Percentiles rank a stretch among this genome's conserved stretches.
Conservation (phyloP, 129 eudicot species). For the Scalesia atractyloides region DNA sequence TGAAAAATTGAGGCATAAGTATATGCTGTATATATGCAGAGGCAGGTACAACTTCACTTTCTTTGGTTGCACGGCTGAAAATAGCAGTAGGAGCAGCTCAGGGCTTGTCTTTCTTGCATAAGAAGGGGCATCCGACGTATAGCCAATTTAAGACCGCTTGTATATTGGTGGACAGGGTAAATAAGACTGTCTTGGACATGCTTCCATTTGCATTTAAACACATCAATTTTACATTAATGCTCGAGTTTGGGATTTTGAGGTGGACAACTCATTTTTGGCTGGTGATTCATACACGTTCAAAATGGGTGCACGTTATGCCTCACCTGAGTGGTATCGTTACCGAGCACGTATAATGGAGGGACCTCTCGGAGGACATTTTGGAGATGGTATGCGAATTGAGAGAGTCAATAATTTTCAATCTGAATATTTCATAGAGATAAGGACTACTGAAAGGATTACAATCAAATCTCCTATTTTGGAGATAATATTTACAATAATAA, state of each 20-base stretch:
- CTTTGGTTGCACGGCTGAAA: constrained; percentile 32
- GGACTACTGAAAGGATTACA: too few species aligned
- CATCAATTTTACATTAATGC: constrained; percentile 21
- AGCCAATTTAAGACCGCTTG: constrained; percentile 20
- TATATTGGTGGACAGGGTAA: constrained; percentile 32
- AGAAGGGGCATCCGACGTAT: constrained; percentile 6
- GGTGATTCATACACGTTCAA: not conserved
- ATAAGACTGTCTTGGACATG: not conserved
- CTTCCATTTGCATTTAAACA: not conserved
- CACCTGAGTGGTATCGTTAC: constrained; percentile 35
- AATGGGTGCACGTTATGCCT: constrained; percentile 12
- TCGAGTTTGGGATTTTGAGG: constrained; percentile 24
- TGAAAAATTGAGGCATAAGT: not conserved
- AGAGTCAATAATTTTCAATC: too few species aligned
- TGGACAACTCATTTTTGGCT: constrained; percentile 9
- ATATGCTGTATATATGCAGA: constrained; percentile 8
- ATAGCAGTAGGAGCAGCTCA: constrained; percentile 31
- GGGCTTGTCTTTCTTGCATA: constrained; percentile 30
- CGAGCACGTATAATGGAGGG: not conserved
- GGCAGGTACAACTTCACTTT: constrained; percentile 13
- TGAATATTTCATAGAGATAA: too few species aligned
- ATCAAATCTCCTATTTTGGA: too few species aligned
- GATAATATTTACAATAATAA: too few species aligned
- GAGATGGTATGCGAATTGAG: too few species aligned
- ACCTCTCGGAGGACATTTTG: too few species aligned